Percentiles rank a stretch among this genome's conserved stretches.
Conservation (phyloP, 495 filamentous ascomycete genomes). For the Penicillium argentinense region DNA sequence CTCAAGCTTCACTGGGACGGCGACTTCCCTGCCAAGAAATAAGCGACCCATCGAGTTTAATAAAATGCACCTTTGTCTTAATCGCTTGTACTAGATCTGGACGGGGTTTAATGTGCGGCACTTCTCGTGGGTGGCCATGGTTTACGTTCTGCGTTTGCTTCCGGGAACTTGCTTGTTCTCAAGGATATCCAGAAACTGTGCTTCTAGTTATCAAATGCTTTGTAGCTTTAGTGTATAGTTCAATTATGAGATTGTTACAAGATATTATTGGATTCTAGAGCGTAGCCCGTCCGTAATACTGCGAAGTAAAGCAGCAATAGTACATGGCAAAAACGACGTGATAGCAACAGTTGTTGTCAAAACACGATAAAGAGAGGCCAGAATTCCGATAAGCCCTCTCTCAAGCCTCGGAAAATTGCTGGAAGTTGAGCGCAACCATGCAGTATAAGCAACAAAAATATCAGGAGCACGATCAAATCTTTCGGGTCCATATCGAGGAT, state of each 20-base stretch:
- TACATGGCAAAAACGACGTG: too few species aligned
- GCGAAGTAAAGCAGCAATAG: background rate
- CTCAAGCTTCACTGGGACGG: slow-evolving; percentile 35
- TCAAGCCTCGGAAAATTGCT: too few species aligned
- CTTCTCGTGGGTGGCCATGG: slow-evolving; percentile 6
- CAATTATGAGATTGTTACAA: slow-evolving; percentile 1
- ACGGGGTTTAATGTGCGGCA: slow-evolving; percentile 9
- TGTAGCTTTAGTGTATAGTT: slow-evolving; percentile 15
- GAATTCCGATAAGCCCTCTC: too few species aligned
- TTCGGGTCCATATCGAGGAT: too few species aligned
- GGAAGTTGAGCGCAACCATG: too few species aligned
- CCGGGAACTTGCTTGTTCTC: slow-evolving; percentile 6
- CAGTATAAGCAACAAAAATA: too few species aligned
- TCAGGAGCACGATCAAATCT: too few species aligned
- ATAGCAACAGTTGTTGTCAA: too few species aligned
- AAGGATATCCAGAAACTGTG: slow-evolving; percentile 23
- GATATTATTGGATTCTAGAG: too few species aligned
- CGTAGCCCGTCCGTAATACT: too few species aligned
- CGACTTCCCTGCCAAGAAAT: slow-evolving; percentile 20
- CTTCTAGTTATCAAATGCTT: slow-evolving; percentile 5
- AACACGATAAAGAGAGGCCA: too few species aligned
- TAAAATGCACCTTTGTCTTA: slow-evolving; percentile 1
- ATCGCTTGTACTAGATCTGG: background rate
- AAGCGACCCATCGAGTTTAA: background rate
- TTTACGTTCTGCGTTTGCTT: slow-evolving; percentile 19